Base-by-base conservation (phyloP, 441 rosid species). In the Melastoma candidum region DNA sequence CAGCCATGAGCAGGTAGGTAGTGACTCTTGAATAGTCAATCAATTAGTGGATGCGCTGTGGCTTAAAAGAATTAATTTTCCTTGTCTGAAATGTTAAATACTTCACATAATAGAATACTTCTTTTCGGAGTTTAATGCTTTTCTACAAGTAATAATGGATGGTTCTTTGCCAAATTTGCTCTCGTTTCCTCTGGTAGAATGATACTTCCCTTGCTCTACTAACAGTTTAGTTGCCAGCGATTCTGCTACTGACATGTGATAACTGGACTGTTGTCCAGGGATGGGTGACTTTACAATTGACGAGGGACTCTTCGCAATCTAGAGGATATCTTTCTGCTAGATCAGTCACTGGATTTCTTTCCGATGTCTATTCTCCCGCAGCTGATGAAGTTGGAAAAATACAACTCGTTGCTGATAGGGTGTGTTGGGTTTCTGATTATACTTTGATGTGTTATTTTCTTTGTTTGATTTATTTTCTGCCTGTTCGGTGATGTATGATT, bases 341-440 rank as follows among this genome's bases (percentile, higher is more conserved):
- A 69, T 85, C 92, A 47, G 92, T 87, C 45, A 92, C 93, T 55
- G 96, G 98, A 51, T 87, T 92, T 63, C 95, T 92, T 58, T 79
- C 95, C 0, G 94, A 87, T 61, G 76, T 92, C 14, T 85, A 81
- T 76, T 61, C 84, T 44, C 32, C 85, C 8, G 95, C 98, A 17
- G 98, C 98, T 11, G 98, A 85, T 71, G 80, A 81, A 80, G 79
- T 92, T 50, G 95, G 98, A 51, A 83, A 85, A 68, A 81, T 92
- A 71, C 63, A 85, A 67, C 47, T 87, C 58, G 80, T 87, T 61
- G 98, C 98, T 8, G 98, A 92, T 71, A 80, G 57, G 89, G 98
- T 92, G 48, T 61, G 43, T 7, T 12, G 0, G 39, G 39, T 56
- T 49, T 54, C 17, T 25, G 22, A 45, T 54, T 22, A 25, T 22